Evolutionary conservation across 2,329 filamentous ascomycete species (phyloP), one percentile per base, ranked within the genome.

Genomic region (Dactylellina drechsleri): DNA sequence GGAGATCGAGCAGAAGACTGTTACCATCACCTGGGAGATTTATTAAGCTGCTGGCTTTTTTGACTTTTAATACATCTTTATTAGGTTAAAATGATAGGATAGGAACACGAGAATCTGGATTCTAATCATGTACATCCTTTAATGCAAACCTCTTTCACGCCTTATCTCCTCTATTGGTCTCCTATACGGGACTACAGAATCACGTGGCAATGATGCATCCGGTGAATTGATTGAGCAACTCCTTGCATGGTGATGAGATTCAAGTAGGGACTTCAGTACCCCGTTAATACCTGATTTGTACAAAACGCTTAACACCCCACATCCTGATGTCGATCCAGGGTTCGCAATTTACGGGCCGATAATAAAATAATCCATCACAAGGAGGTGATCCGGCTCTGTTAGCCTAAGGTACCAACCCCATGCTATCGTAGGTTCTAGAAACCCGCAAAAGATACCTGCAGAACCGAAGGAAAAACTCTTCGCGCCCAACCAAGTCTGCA

Each of bases 1-100:
- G 8, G 71, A 75, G 53, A 65, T 66, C n/a, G 57, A 53, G 23
- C 60, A 57, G 47, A 67, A 75, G 71, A 45, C 41, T 16, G 18
- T 62, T 26, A 67, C 23, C 16, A 20, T 68, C 31, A 49, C 40
- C 12, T 56, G 54, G 49, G 40, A 45, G 4, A 59, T 68, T 53
- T 64, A 58, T 47, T 61, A 66, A 58, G 56, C 43, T 20, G 53
- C 31, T 20, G 28, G 28, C 8, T 13, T 20, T 36, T 7, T 36
- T 36, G 28, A 2, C 15, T 52, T 52, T 20, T 52, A 52, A 20
- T 52, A 13, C 20, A 18, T 52, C 2, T 50, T 16, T 50, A n/a
- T 43, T 58, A 2, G 28, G 36, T 40, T 58, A 28, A 23, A 7
- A 10, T 36, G 28, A 40, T 40, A 52, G 47, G 47, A 23, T 23